These are phyloP conservation scores for Aphanoascus verrucosus DNA, from an alignment of 2,329 filamentous ascomycete genomes.

Conservation along the genomic window DNA sequence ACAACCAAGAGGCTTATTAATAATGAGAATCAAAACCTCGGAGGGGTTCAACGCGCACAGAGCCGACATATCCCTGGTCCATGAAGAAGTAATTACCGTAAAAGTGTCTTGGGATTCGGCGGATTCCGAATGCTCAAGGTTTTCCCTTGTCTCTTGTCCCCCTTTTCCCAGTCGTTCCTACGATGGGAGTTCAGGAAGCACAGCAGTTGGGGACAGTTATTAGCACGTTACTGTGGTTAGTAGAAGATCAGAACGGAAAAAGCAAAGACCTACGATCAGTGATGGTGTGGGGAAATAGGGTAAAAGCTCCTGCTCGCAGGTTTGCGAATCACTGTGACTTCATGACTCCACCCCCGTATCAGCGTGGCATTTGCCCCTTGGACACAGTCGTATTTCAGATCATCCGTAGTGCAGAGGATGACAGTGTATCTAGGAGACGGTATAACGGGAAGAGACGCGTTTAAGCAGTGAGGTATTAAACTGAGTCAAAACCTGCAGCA, in stretches of 20 bases:
- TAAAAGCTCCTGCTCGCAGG: not conserved
- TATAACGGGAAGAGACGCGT: not conserved
- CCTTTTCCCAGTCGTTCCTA: no score
- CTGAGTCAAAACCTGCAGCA: not conserved
- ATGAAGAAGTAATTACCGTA: no score
- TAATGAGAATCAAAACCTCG: no score
- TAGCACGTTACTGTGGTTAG: no score
- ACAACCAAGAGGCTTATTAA: no score
- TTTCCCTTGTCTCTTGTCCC: no score
- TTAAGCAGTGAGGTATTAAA: not conserved
- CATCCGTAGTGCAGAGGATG: not conserved
- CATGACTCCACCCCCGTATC: not conserved
- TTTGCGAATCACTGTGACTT: not conserved
- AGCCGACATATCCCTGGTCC: no score
- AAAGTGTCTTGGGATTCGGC: no score
- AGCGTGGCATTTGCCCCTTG: not conserved
- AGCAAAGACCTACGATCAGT: not conserved
- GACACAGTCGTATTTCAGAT: not conserved
- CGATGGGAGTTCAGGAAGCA: no score
- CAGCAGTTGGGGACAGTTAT: no score
- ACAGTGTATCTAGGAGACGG: not conserved
- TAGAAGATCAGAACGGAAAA: not conserved
- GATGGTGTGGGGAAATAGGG: not conserved
- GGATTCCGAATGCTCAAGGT: no score
- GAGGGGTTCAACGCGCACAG: no score